These are phyloP conservation scores for Oryza nivara DNA, from an alignment of 176 grass and related monocot genomes.

Conservation along the genomic window DNA sequence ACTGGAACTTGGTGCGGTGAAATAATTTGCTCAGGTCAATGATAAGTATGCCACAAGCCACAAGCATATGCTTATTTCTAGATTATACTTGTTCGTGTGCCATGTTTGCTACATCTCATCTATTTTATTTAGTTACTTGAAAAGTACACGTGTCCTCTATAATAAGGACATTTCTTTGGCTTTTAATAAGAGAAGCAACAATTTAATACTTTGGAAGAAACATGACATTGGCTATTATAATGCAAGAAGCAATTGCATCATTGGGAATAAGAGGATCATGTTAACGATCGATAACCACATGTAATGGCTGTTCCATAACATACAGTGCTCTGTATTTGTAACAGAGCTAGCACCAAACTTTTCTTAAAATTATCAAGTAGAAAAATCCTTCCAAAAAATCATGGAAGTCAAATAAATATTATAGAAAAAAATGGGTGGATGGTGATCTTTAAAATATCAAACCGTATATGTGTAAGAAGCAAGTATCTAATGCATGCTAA, in stretches of 20 bases:
- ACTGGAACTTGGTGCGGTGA: not conserved
- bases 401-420: constrained; percentile 14
- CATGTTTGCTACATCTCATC: not conserved
- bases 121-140: not conserved
- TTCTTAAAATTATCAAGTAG: constrained; percentile 2
- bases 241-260: not conserved
- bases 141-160: not conserved
- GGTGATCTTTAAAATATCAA: not conserved
- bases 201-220: not conserved
- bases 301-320: not conserved
- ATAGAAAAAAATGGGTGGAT: constrained; percentile 1
- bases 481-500: not conserved
- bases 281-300: not conserved
- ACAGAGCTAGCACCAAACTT: not conserved
- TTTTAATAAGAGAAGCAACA: not conserved
- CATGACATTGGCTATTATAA: not conserved
- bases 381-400: not conserved
- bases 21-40: constrained; percentile 26
- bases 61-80: constrained; percentile 1
- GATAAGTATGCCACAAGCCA: not conserved
- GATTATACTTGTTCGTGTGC: not conserved
- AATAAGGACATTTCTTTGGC: not conserved
- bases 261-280: constrained; percentile 2
- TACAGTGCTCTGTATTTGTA: not conserved
- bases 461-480: not conserved